A percentile compares a stretch with the other conserved stretches of the same genome.
phyloP scores from a whole-genome alignment of 2,329 filamentous ascomycete species.

The Aspergillus pseudoviridinutans region DNA sequence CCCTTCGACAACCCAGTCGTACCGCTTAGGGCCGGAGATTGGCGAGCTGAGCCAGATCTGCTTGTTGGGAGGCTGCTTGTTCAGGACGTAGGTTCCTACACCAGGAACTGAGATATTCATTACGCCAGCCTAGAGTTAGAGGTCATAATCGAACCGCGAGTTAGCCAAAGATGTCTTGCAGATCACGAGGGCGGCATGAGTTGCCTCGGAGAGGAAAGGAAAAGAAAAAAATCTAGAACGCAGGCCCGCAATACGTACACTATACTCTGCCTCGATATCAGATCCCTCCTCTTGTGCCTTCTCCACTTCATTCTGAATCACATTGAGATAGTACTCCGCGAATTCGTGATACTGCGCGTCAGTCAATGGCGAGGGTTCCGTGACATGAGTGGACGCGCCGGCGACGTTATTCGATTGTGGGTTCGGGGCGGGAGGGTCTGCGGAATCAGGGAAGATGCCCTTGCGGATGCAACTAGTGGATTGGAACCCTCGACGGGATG shows the following conservation, averaged over 20 bases:
- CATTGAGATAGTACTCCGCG: constrained; percentile 70
- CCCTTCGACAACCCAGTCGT: constrained; percentile 73
- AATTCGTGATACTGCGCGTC: constrained; percentile 71
- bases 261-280: constrained; percentile 84
- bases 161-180: background rate
- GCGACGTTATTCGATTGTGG: constrained; percentile 39
- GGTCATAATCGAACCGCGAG: background rate
- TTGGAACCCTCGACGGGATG: constrained; percentile 29
- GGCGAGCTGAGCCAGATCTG: constrained; percentile 96
- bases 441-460: constrained; percentile 59
- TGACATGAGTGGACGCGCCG: constrained; percentile 39
- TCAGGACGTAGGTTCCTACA: constrained; percentile 83
- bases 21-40: constrained; percentile 85
- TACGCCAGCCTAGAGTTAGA: constrained; percentile 66
- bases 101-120: constrained; percentile 68
- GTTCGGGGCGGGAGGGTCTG: constrained; percentile 48
- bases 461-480: constrained; percentile 35
- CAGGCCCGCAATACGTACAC: constrained; percentile 54
- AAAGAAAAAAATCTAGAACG: background rate
- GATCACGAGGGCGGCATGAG: background rate
- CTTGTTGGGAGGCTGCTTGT: constrained; percentile 98
- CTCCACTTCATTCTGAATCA: constrained; percentile 61
- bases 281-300: constrained; percentile 65
- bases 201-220: background rate
- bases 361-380: constrained; percentile 61